Evolutionary conservation across 2,329 filamentous ascomycete species (phyloP).

Genomic region (Sclerotinia subarctica): DNA sequence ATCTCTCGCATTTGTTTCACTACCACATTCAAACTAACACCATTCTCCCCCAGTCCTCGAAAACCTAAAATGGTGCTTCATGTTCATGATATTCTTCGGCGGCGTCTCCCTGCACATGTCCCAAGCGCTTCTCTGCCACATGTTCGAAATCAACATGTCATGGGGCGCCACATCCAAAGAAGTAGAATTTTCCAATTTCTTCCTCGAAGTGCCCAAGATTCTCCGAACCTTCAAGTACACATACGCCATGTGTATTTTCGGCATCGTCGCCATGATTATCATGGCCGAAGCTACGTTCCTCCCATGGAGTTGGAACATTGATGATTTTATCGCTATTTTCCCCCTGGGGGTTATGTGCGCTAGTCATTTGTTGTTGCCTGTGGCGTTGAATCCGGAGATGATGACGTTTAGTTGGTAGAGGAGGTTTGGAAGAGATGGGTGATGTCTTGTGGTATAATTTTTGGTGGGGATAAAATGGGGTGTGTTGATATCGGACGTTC

Average conservation of each 20-base stretch:
- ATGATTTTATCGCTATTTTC: conserved; percentile 16
- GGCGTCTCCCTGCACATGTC: conserved; percentile 75
- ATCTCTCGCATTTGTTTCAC: neutral
- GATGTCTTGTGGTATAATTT: neutral
- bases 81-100: conserved; percentile 64
- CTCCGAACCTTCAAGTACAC: conserved; percentile 21
- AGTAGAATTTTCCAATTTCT: conserved; percentile 47
- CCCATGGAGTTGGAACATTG: conserved; percentile 18
- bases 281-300: conserved; percentile 15
- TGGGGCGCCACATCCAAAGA: conserved; percentile 84
- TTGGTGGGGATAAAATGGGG: neutral
- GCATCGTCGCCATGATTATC: conserved; percentile 11
- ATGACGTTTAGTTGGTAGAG: conserved; percentile 21
- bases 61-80: conserved; percentile 20
- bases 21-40: neutral
- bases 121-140: conserved; percentile 73
- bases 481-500: neutral
- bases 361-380: conserved; percentile 20
- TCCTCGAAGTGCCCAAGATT: conserved; percentile 16
- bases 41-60: conserved; percentile 4
- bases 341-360: conserved; percentile 8
- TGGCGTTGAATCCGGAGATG: conserved; percentile 20
- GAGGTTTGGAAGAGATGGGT: neutral
- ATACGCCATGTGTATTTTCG: conserved; percentile 11
- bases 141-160: conserved; percentile 79